Evolutionary conservation across 2,329 filamentous ascomycete species (phyloP), one percentile per base, ranked within the genome.

Genomic region (Blastomyces gilchristii): DNA sequence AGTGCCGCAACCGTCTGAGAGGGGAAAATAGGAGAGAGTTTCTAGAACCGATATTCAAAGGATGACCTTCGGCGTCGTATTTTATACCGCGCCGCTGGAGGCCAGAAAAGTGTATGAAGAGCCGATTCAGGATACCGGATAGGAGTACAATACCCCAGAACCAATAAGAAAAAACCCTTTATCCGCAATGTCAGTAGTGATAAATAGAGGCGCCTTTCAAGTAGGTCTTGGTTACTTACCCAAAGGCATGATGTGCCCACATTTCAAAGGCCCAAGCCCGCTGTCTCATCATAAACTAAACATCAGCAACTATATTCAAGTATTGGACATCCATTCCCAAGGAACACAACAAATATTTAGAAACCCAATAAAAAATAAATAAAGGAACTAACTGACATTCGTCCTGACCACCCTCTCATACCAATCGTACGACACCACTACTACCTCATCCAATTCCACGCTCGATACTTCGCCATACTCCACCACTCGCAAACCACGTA

Each of bases 101-200:
- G 47, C 22, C 64, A 57, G 8, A 69, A 8, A 72, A 18, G 52
- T 70, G 67, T 18, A 65, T 66, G 2, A 67, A 47, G 5, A 75
- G 25, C 1, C 74, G 75, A 63, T 72, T 67, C 1, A 70, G 22
- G 9, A 74, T 73, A 1, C 77, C 78, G 2, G 74, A 54, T 0
- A 71, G 61, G 3, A 79, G 59, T 2, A 78, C 70, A 3, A 63
- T 62, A 1, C 69, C 72, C 78, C 78, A 80, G 65, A 77, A 80
- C 0, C 69, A 71, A 62, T 77, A 77, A 0, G 74, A 70, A 11
- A 69, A 60, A 63, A 70, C 72, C 22, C 71, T 74, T 41, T 18
- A 31, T 58, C 7, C n/a, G 31, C 16, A 11, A 39, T 37, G 11
- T 61, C 18, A 57, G 25, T 34, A 37, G n/a, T 22, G n/a, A 22